Evolutionary conservation across 2,329 filamentous ascomycete genomes (phyloP), one percentile per base, ranked within the genome.

Genomic region (Colletotrichum sp.): DNA sequence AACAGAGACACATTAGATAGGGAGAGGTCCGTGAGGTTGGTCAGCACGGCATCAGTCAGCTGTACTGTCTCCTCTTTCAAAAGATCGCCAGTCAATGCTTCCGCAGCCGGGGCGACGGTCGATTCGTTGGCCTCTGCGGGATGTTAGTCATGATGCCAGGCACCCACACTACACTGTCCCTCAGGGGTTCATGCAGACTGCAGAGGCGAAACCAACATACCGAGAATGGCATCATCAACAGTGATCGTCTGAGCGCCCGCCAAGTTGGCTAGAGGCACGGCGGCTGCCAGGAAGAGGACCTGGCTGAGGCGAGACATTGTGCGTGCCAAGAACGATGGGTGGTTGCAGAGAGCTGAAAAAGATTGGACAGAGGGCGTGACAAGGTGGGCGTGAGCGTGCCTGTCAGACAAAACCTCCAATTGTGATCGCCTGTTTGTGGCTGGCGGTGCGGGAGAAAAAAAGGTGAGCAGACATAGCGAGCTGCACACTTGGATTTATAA

Each of bases 1-100:
- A 86, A 86, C 24, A 84, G 75, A 2, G 79, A 76, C 10, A 85
- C 78, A 16, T 82, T 75, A 32, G 79, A 81, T 43, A 82, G 69
- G 6, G 82, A 79, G 24, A 80, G 72, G 6, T 79, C 74, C 4
- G 82, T 82, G 5, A 85, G 78, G 67, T 82, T 82, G 38, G 77
- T 76, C 32, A 86, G 74, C 4, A 82, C 80, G 3, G 78, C 79
- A 16, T 85, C 81, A 0, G 84, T 86, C 64, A 72, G 7, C 55
- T 68, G 71, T 4, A 68, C 26, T 18, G 34, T 68, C 64, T 72
- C 71, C 21, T 68, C 71, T 4, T 68, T 2, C 10, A 68, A n/a
- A 8, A 72, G 63, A 26, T 72, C 71, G 38, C 48, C 65, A 26
- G 43, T 58, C 48, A 67, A 57, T 9, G 28, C 30, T 15, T 67